Percentiles rank a stretch among this genome's conserved stretches.
phyloP scores from a whole-genome alignment of 2,329 filamentous ascomycete species.

The Fonsecaea nubica region DNA sequence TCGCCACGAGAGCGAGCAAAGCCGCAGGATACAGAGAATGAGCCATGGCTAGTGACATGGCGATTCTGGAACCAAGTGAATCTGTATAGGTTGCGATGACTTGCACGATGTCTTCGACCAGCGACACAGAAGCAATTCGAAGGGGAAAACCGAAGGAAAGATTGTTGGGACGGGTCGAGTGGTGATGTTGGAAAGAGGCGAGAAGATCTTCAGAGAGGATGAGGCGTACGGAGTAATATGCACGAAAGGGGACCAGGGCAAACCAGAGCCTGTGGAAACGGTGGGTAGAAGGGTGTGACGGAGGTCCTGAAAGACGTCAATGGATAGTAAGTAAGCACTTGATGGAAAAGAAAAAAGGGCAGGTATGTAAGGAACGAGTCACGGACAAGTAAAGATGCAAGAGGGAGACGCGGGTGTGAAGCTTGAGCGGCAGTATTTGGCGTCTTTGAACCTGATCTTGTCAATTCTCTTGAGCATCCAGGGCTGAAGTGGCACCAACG shows the following conservation, averaged over 20 bases:
- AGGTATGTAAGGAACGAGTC: constrained; percentile 15
- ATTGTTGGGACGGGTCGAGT: constrained; percentile 8
- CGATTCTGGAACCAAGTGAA: background rate
- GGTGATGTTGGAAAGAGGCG: constrained; percentile 14
- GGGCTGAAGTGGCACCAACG: constrained; percentile 21
- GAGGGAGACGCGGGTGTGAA: constrained; percentile 3
- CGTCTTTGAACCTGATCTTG: background rate
- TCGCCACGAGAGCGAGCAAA: constrained; percentile 23
- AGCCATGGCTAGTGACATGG: constrained; percentile 25
- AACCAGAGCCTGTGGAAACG: constrained; percentile 7
- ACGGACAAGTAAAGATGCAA: constrained; percentile 11
- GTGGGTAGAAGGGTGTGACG: constrained; percentile 13
- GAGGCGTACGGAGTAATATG: constrained; percentile 6
- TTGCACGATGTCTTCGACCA: constrained; percentile 26
- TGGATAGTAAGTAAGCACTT: constrained; percentile 27
- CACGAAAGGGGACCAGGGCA: constrained; percentile 9
- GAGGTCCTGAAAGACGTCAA: constrained; percentile 9
- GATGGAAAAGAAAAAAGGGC: constrained; percentile 9
- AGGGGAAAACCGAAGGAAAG: background rate
- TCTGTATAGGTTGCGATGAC: background rate
- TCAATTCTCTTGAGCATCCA: constrained; percentile 8
- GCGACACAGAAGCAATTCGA: constrained; percentile 17
- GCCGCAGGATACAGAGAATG: constrained; percentile 9
- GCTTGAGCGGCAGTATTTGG: background rate
- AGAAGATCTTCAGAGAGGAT: constrained; percentile 6